Percentiles rank a stretch among this genome's conserved stretches.
These are phyloP conservation scores for Persicaria maculosa DNA, from an alignment of 148 eudicot species.

Conservation along the genomic window DNA sequence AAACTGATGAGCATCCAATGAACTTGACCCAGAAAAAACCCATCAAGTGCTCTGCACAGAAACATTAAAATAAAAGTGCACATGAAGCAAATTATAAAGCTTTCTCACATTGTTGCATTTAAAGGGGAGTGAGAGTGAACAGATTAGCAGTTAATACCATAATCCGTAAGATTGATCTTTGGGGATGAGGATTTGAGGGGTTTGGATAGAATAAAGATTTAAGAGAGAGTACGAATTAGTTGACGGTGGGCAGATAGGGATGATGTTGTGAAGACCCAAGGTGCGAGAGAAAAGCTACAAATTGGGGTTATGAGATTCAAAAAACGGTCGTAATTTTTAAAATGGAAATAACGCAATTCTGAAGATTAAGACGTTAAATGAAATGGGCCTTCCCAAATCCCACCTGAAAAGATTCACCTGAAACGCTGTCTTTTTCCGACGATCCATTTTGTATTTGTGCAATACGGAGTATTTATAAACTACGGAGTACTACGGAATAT, in stretches of 20 bases:
- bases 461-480: no score
- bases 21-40: background rate
- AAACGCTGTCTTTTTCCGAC: background rate
- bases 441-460: no score
- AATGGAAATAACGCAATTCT: background rate
- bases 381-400: background rate
- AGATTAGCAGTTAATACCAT: conserved; percentile 4
- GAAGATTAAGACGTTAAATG: background rate
- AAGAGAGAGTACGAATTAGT: background rate
- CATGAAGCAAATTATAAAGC: conserved; percentile 7
- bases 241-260: background rate
- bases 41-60: conserved; percentile 10
- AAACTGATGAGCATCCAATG: conserved; percentile 11
- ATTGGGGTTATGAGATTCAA: background rate
- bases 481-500: no score
- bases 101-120: background rate
- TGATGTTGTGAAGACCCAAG: background rate
- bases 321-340: conserved; percentile 5
- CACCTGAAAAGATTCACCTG: conserved; percentile 7
- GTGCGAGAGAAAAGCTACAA: background rate
- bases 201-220: background rate
- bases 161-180: background rate
- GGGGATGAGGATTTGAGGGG: background rate
- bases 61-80: background rate
- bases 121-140: background rate